Conservation (phyloP, 805 yeast genomes). For the Candida fluviatilis region DNA sequence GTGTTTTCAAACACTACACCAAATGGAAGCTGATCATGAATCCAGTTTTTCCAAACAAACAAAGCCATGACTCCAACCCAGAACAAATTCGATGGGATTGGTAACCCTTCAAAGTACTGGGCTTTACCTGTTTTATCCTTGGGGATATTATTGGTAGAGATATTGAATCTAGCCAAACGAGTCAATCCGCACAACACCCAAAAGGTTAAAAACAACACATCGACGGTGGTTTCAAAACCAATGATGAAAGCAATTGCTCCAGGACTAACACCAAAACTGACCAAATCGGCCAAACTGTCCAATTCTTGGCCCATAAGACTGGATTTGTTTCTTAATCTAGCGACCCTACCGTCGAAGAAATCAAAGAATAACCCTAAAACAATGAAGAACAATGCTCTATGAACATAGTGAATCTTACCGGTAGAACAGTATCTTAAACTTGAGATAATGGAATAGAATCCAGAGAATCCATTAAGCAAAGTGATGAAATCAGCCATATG, state of each 20-base stretch:
- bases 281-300: constrained; percentile 92
- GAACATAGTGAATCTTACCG: constrained; percentile 63
- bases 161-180: constrained; percentile 92
- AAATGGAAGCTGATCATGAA: constrained; percentile 56
- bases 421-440: constrained; percentile 78
- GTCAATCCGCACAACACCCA: constrained; percentile 93
- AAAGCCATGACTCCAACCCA: constrained; percentile 72
- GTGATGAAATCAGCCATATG: constrained; percentile 97
- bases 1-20: constrained; percentile 57
- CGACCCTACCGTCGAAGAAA: constrained; percentile 95
- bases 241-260: constrained; percentile 88
- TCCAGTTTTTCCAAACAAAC: constrained; percentile 51
- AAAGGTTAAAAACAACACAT: constrained; percentile 68
- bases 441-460: constrained; percentile 84
- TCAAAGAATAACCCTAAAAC: constrained; percentile 92
- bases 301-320: constrained; percentile 96
- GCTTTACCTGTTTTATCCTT: constrained; percentile 85
- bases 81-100: constrained; percentile 83
- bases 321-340: constrained; percentile 87
- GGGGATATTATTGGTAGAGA: constrained; percentile 88
- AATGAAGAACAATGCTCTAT: constrained; percentile 85
- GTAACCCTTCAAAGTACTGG: constrained; percentile 92
- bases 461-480: constrained; percentile 87
- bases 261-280: constrained; percentile 94
- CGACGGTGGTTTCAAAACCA: constrained; percentile 83